phyloP scores from a whole-genome alignment of 2,329 filamentous ascomycete species.

The Neofusicoccum parvum region DNA sequence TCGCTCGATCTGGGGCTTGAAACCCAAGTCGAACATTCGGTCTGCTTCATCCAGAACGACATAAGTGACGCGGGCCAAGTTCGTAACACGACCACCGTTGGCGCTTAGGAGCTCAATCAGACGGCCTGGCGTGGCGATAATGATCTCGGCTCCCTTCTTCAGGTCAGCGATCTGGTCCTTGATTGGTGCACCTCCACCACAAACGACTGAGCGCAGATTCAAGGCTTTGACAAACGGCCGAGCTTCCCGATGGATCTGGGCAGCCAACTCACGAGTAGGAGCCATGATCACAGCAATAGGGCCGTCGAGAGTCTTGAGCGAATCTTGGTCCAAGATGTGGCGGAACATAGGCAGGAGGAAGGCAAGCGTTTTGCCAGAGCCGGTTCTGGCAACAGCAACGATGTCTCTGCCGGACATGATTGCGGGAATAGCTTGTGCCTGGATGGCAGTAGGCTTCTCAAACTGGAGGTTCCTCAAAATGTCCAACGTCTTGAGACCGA shows the following conservation, averaged over 20 bases:
- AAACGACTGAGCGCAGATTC: constrained; percentile 82
- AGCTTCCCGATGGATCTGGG: constrained; percentile 92
- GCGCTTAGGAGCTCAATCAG: constrained; percentile 94
- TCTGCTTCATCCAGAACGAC: constrained; percentile 96
- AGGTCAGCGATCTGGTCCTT: constrained; percentile 97
- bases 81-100: constrained; percentile 92
- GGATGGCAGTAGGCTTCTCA: constrained; percentile 88
- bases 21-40: constrained; percentile 99
- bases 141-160: constrained; percentile 91
- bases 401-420: constrained; percentile 97
- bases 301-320: constrained; percentile 80
- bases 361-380: constrained; percentile 95
- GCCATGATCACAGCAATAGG: constrained; percentile 89
- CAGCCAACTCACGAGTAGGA: constrained; percentile 89
- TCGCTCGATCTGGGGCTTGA: constrained; percentile 97
- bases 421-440: constrained; percentile 90
- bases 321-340: constrained; percentile 91
- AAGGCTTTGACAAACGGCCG: constrained; percentile 91
- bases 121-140: constrained; percentile 88
- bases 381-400: constrained; percentile 95
- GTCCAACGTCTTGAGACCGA: constrained; percentile 83
- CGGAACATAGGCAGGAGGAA: constrained; percentile 97
- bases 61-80: constrained; percentile 85
- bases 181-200: constrained; percentile 92
- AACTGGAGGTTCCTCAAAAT: constrained; percentile 81